These are phyloP conservation scores for Colletotrichum eleusines DNA, from an alignment of 2,329 filamentous ascomycete species.

Conservation along the genomic window DNA sequence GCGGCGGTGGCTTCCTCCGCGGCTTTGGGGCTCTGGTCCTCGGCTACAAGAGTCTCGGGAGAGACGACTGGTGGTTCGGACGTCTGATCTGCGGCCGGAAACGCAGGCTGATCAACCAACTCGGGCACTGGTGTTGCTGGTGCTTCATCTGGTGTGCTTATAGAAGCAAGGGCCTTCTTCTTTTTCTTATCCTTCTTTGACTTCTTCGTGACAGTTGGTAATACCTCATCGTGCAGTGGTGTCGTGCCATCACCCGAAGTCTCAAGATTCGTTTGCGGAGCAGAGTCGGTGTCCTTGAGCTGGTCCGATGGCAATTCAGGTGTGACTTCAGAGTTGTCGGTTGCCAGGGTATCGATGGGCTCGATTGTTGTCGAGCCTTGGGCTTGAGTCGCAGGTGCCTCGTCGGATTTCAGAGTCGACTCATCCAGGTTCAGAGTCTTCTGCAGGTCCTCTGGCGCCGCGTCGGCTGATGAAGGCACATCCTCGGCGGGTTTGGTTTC, in stretches of 20 bases:
- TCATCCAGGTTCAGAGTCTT: not conserved
- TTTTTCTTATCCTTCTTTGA: conserved; percentile 51
- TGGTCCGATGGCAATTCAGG: not conserved
- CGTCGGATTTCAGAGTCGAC: not conserved
- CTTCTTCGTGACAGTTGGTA: conserved; percentile 45
- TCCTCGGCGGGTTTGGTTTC: not conserved
- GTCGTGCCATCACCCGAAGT: conserved; percentile 40
- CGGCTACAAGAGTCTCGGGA: not conserved
- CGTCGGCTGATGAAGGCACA: not conserved
- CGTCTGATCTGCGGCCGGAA: not conserved
- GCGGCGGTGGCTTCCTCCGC: not conserved
- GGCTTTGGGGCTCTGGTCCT: not conserved
- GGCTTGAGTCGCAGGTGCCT: not conserved
- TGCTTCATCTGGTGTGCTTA: conserved; percentile 3
- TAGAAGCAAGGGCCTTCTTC: conserved; percentile 41
- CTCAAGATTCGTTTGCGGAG: conserved; percentile 14
- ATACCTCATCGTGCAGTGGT: conserved; percentile 43
- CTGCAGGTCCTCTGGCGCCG: not conserved
- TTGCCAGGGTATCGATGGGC: not conserved
- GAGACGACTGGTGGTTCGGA: not conserved
- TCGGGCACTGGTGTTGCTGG: not conserved
- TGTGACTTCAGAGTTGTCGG: not conserved
- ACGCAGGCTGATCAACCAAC: not conserved
- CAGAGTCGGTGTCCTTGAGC: not conserved
- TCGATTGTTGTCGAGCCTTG: not conserved